These are phyloP conservation scores for Aureobasidium sp. DNA, from an alignment of 2,329 filamentous ascomycete genomes.

Conservation along the genomic window DNA sequence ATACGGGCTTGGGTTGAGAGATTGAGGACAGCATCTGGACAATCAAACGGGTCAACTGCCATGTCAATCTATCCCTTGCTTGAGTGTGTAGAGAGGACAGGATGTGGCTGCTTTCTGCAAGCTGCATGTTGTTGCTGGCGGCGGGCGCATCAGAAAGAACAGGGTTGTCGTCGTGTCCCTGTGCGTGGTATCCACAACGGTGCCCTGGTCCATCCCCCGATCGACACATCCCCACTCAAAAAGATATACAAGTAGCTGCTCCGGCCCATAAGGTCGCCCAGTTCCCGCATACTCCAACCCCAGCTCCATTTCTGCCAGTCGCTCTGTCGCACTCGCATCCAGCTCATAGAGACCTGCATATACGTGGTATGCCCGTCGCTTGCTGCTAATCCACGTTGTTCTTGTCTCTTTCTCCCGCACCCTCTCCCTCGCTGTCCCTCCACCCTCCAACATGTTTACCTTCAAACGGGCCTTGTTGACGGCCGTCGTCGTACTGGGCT, in stretches of 20 bases:
- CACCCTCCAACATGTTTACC: conserved; percentile 56
- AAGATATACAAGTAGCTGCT: conserved; percentile 4
- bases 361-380: conserved; percentile 8
- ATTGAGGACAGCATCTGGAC: background rate
- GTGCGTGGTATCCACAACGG: conserved; percentile 2
- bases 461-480: conserved; percentile 67
- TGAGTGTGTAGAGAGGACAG: background rate
- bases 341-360: conserved; percentile 8
- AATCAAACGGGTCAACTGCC: conserved; percentile 9
- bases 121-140: background rate
- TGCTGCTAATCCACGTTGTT: conserved; percentile 1
- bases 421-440: background rate
- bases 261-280: background rate
- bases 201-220: conserved; percentile 4
- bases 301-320: background rate
- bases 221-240: conserved; percentile 3
- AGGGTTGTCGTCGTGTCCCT: conserved; percentile 6
- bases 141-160: background rate
- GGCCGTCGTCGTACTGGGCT: conserved; percentile 58
- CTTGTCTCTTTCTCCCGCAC: background rate
- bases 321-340: background rate
- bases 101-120: background rate
- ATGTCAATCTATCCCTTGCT: background rate
- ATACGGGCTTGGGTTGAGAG: background rate
- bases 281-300: background rate